A percentile compares a stretch with the other conserved stretches of the same genome.
These are phyloP conservation scores for Globisporangium takayamanum DNA, from an alignment of 352 stramenopile genomes.

Conservation along the genomic window DNA sequence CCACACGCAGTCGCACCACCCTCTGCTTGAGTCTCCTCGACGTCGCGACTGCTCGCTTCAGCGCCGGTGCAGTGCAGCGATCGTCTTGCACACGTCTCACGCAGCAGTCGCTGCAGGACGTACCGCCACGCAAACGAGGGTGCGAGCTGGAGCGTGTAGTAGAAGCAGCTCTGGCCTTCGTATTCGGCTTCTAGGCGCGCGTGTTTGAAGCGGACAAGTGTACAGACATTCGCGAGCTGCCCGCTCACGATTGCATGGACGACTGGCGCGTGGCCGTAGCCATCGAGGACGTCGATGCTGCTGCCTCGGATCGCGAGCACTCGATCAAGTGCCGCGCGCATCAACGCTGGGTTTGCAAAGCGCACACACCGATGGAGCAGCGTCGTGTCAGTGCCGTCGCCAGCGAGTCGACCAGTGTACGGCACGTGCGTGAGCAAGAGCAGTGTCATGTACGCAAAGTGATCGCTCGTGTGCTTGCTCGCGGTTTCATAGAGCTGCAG, in stretches of 20 bases:
- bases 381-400: constrained; percentile 37
- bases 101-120: constrained; percentile 29
- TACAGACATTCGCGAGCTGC: constrained; percentile 22
- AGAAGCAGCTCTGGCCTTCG: constrained; percentile 50
- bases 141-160: constrained; percentile 15
- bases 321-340: constrained; percentile 18
- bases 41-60: not conserved
- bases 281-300: constrained; percentile 27
- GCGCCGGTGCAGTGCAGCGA: constrained; percentile 6
- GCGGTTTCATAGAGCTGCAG: constrained; percentile 9
- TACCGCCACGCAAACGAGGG: constrained; percentile 41
- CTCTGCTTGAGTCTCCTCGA: not conserved
- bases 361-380: constrained; percentile 48
- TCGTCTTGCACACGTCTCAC: constrained; percentile 20
- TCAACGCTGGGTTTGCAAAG: constrained; percentile 21
- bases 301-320: constrained; percentile 25
- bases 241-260: constrained; percentile 26
- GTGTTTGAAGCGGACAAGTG: constrained; percentile 22
- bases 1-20: constrained; percentile 11
- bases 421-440: constrained; percentile 26
- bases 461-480: constrained; percentile 22
- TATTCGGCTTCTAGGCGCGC: constrained; percentile 56
- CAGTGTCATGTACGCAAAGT: constrained; percentile 35
- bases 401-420: constrained; percentile 31
- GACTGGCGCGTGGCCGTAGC: constrained; percentile 38